Evolutionary conservation across 2,329 filamentous ascomycete genomes (phyloP).

Genomic region (Paraphaeosphaeria sporulosa): DNA sequence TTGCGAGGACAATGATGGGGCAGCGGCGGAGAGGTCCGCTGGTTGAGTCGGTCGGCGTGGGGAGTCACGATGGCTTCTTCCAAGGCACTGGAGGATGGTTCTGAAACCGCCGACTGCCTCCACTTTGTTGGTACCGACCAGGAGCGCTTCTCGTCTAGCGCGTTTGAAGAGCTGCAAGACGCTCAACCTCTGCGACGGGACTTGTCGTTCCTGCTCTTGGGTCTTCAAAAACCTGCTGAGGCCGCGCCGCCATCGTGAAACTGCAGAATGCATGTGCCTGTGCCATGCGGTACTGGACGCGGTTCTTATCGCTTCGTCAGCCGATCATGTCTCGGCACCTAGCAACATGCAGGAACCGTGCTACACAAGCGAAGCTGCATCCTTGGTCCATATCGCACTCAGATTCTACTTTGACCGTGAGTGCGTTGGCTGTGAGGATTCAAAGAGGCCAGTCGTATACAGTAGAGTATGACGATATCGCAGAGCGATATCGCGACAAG

Average conservation of each 20-base stretch:
- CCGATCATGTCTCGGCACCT: slow-evolving; percentile 3
- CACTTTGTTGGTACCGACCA: slow-evolving; percentile 7
- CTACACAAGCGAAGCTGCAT: background rate
- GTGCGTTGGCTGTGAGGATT: background rate
- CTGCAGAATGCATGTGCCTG: background rate
- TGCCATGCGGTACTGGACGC: background rate
- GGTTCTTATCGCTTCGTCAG: background rate
- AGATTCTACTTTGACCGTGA: background rate
- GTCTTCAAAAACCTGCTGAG: no score
- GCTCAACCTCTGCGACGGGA: background rate
- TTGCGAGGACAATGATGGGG: background rate
- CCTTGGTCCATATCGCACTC: no score
- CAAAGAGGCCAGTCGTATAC: background rate
- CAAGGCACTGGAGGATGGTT: no score
- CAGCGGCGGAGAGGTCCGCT: background rate
- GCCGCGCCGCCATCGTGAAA: background rate
- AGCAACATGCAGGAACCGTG: background rate
- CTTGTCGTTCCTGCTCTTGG: background rate
- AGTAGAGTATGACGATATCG: slow-evolving; percentile 3
- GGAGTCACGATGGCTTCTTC: background rate
- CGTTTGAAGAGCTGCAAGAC: slow-evolving; percentile 8
- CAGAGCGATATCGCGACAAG: slow-evolving; percentile 3
- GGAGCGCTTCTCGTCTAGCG: slow-evolving; percentile 6
- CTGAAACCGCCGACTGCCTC: slow-evolving; percentile 6
- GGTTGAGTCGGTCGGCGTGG: background rate